Evolutionary conservation across 176 grass and related monocot genomes (phyloP).

Genomic region (Aegilops sharonensis): DNA sequence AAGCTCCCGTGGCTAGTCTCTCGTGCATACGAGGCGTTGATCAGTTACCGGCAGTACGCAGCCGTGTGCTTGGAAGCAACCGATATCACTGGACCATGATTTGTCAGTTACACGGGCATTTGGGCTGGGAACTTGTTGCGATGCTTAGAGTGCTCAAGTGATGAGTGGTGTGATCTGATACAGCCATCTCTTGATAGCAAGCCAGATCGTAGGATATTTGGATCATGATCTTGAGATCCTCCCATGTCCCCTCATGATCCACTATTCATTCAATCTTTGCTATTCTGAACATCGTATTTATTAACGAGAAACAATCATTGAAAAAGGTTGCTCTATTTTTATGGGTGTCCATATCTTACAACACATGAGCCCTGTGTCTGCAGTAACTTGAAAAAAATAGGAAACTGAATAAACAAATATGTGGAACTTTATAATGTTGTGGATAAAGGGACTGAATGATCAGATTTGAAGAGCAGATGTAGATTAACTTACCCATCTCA

Average conservation of each 20-base stretch:
- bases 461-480: background rate
- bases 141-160: background rate
- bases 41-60: background rate
- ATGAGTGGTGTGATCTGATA: background rate
- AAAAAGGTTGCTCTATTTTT: background rate
- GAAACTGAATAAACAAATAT: background rate
- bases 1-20: background rate
- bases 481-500: background rate
- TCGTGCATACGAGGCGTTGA: background rate
- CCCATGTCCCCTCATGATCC: background rate
- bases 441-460: background rate
- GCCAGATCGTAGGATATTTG: background rate
- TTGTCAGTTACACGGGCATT: background rate
- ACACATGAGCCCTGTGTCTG: background rate
- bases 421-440: background rate
- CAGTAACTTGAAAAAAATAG: background rate
- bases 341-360: background rate
- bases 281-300: background rate
- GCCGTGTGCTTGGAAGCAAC: background rate
- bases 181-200: background rate
- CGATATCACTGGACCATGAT: background rate
- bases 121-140: background rate
- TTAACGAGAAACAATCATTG: background rate
- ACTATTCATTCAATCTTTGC: background rate
- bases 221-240: constrained; percentile 17